Base-by-base conservation (phyloP, 345 rosid species). In the Euphorbia lathyris region DNA sequence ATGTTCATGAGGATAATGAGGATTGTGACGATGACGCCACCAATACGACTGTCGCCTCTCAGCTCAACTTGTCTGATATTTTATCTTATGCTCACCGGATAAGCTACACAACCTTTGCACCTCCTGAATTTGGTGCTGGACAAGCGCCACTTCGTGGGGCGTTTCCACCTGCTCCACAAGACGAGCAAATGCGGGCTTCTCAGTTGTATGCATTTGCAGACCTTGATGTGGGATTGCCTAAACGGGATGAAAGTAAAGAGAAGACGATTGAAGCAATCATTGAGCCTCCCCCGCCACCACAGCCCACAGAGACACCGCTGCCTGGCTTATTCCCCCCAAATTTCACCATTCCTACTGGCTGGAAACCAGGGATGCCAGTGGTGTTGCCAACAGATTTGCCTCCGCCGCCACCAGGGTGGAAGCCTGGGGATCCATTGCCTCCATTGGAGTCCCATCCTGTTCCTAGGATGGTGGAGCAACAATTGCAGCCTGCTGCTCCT, bases 361-460 rank as follows among this genome's bases (percentile, higher is more conserved):
- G 99, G 99, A 90, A 90, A 71, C 97, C 96, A 0, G 97, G 97
- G 67, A 92, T 90, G 97, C 97, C 99, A 0, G 96, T 95, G 73
- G 90, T 83, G 67, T 74, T 94, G 77, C 93, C 94, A 0, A 83
- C 68, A 30, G 85, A 88, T 79, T 78, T 92, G 76, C 92, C 91
- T 14, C 74, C 82, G 67, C 93, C 90, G 0, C 96, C 97, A 6
- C 96, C 94, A 10, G 98, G 97, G 72, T 89, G 95, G 96, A 91
- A 93, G 81, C 97, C 91, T 5, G 98, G 96, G 69, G 96, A 91
- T 53, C 93, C 90, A 12, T 81, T 90, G 71, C 93, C 93, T 9
- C 94, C 92, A 0, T 48, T 88, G 70, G 98, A 86, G 45, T 79
- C 90, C 5, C 74, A 84, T 60, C 78, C 89, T 75, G 67, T 79